Conservation (phyloP, 495 filamentous ascomycete species). For the Lophiostoma macrostomum region DNA sequence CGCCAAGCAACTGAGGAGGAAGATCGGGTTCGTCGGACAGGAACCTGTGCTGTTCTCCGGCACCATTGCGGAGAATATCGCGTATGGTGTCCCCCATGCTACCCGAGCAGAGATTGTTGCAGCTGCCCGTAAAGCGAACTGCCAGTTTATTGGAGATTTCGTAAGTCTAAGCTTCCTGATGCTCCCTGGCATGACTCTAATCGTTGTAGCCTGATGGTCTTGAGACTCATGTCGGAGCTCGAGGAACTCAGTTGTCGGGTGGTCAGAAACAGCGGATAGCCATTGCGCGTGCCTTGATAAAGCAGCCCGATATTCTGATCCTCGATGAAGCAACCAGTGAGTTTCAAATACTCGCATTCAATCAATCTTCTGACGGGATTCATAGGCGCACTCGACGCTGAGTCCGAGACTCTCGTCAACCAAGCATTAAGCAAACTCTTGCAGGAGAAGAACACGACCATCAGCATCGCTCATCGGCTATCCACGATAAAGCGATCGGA, state of each 20-base stretch:
- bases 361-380: constrained; percentile 51
- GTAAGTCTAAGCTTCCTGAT: constrained; percentile 43
- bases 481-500: constrained; percentile 95
- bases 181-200: constrained; percentile 11
- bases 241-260: constrained; percentile 89
- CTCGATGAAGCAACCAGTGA: constrained; percentile 69
- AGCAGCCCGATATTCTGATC: constrained; percentile 93
- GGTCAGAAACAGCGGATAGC: constrained; percentile 98
- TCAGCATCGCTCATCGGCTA: constrained; percentile 91
- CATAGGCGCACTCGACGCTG: constrained; percentile 77
- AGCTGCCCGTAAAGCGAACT: constrained; percentile 92
- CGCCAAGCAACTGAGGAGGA: constrained; percentile 86
- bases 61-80: constrained; percentile 92
- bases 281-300: constrained; percentile 90
- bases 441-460: constrained; percentile 84
- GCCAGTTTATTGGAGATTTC: constrained; percentile 93
- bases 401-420: constrained; percentile 94
- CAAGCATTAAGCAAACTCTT: constrained; percentile 77
- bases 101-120: constrained; percentile 75
- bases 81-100: constrained; percentile 83
- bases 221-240: constrained; percentile 87
- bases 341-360: constrained; percentile 34
- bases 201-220: constrained; percentile 74
- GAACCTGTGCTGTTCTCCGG: constrained; percentile 96
- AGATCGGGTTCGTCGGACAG: constrained; percentile 92